phyloP scores from a whole-genome alignment of 169 alveolate species.

The Theileria equi region DNA sequence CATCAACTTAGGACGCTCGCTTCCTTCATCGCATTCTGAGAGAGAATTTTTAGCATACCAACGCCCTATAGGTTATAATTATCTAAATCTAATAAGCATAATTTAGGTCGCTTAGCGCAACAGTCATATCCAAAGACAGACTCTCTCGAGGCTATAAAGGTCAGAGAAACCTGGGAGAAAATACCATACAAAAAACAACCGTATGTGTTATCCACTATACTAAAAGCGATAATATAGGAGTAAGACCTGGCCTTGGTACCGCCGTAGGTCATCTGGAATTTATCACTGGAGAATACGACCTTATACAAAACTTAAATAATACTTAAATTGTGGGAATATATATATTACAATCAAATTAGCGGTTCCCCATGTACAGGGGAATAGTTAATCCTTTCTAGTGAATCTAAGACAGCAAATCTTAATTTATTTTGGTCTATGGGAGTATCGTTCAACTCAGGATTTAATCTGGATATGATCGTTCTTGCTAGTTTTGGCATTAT shows the following conservation, averaged over 20 bases:
- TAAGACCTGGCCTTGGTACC: slow-evolving; percentile 76
- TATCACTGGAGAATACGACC: slow-evolving; percentile 71
- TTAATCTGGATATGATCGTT: slow-evolving; percentile 21
- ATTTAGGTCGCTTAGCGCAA: slow-evolving; percentile 30
- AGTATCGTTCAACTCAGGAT: slow-evolving; percentile 7
- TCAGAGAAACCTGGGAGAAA: slow-evolving; percentile 30
- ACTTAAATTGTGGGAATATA: neutral
- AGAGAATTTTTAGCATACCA: slow-evolving; percentile 66
- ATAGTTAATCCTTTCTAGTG: slow-evolving; percentile 3
- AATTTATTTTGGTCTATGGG: slow-evolving; percentile 1
- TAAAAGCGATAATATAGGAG: slow-evolving; percentile 14
- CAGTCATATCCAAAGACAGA: slow-evolving; percentile 51
- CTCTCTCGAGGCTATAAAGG: slow-evolving; percentile 30
- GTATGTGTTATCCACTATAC: slow-evolving; percentile 6
- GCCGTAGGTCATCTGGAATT: slow-evolving; percentile 68
- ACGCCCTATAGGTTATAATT: slow-evolving; percentile 51
- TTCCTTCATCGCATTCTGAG: slow-evolving; percentile 70
- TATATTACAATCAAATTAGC: neutral
- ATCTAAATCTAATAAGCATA: too few relatives aligned
- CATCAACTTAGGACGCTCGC: slow-evolving; percentile 19
- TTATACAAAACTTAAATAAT: slow-evolving; percentile 60
- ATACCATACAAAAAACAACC: slow-evolving; percentile 40
- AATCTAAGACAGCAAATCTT: neutral
- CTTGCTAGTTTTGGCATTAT: slow-evolving; percentile 32
- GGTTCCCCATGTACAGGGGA: slow-evolving; percentile 20